Percentiles rank a stretch among this genome's conserved stretches.
These are phyloP conservation scores for Trametes versicolor DNA, from an alignment of 1,284 basidiomycete species.

Conservation along the genomic window DNA sequence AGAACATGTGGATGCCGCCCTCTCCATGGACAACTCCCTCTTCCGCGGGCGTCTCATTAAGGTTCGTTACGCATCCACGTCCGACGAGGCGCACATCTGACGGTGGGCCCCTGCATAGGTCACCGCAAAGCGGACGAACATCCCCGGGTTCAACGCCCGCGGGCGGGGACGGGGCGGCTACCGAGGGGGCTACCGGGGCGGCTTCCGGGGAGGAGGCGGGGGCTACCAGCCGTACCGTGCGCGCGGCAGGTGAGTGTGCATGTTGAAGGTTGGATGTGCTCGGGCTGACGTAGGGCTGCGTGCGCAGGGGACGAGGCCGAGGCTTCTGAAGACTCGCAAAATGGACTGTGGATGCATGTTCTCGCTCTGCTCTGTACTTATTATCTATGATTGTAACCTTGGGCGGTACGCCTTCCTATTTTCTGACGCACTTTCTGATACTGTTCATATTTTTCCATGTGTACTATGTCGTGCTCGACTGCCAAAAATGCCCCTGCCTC, in stretches of 20 bases:
- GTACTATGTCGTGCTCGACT: too few species aligned
- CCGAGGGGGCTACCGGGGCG: slow-evolving; percentile 77
- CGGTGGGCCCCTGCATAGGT: slow-evolving; percentile 63
- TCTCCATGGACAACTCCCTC: slow-evolving; percentile 95
- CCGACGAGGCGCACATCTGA: slow-evolving; percentile 1
- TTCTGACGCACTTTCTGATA: neutral
- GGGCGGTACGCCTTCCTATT: slow-evolving; percentile 36
- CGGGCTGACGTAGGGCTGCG: slow-evolving; percentile 11
- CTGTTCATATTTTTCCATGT: neutral
- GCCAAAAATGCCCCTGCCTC: too few species aligned
- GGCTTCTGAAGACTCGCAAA: slow-evolving; percentile 60
- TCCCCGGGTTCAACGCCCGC: slow-evolving; percentile 85
- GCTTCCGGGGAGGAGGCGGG: slow-evolving; percentile 59
- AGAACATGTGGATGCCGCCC: slow-evolving; percentile 91
- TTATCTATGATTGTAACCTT: slow-evolving; percentile 38
- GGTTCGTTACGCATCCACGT: slow-evolving; percentile 52
- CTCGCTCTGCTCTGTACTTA: slow-evolving; percentile 35
- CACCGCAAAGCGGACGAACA: slow-evolving; percentile 91
- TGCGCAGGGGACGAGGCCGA: slow-evolving; percentile 71
- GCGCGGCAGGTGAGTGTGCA: slow-evolving; percentile 75
- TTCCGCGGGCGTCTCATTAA: slow-evolving; percentile 95
- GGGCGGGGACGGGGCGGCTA: slow-evolving; percentile 73
- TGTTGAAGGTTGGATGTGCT: neutral
- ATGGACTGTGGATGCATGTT: slow-evolving; percentile 30
- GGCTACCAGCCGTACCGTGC: slow-evolving; percentile 84